A percentile compares a stretch with the other conserved stretches of the same genome.
These are phyloP conservation scores for Irpex lacteus DNA, from an alignment of 1,284 basidiomycete genomes.

Conservation along the genomic window DNA sequence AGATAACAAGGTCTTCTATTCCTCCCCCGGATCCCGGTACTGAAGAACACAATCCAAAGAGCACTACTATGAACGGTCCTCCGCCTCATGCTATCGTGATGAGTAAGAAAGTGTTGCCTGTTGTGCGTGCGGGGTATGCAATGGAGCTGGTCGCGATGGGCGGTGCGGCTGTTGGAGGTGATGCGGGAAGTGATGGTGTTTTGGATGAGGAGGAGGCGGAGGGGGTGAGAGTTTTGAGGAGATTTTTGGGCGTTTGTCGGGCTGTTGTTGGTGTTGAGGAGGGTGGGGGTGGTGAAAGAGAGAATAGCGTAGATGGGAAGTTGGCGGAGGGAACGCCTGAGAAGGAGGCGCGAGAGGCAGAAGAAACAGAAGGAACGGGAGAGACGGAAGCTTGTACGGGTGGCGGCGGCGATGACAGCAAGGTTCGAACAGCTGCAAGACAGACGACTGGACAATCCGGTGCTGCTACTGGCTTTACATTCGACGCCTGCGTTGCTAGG, in stretches of 20 bases:
- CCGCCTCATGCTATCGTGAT: no score
- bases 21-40: conserved; percentile 7
- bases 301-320: neutral
- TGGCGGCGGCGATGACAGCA: neutral
- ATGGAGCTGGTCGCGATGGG: conserved; percentile 12
- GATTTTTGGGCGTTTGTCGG: conserved; percentile 37
- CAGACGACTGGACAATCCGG: no score
- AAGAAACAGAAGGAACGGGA: neutral
- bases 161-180: no score
- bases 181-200: conserved; percentile 23
- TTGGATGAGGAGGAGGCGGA: conserved; percentile 35
- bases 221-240: conserved; percentile 24
- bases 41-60: neutral
- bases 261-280: conserved; percentile 25
- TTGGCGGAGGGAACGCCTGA: no score
- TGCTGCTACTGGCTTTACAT: no score
- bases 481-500: no score
- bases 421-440: no score
- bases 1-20: conserved; percentile 38
- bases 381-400: neutral
- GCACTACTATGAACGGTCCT: no score
- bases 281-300: neutral
- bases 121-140: conserved; percentile 12
- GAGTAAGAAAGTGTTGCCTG: conserved; percentile 36
- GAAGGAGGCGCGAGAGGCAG: no score